These are phyloP conservation scores for Didymosphaeria variabile DNA, from an alignment of 2,329 filamentous ascomycete genomes.

Conservation along the genomic window DNA sequence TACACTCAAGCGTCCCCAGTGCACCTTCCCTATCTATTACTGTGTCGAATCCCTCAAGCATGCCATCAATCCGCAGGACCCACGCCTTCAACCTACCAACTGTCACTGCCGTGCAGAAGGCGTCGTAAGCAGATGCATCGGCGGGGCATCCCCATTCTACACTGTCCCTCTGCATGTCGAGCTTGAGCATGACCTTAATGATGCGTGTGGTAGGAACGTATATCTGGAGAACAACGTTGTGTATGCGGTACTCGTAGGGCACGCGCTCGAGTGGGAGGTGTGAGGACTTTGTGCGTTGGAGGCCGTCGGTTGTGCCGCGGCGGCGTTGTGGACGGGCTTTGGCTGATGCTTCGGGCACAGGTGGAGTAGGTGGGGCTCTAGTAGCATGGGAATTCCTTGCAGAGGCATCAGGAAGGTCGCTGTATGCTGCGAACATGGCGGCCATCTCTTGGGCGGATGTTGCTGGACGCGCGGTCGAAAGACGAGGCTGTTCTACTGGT, in stretches of 20 bases:
- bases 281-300: conserved; percentile 46
- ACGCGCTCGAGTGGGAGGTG: conserved; percentile 51
- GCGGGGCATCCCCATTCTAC: conserved; percentile 30
- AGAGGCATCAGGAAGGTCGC: conserved; percentile 12
- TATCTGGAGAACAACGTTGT: conserved; percentile 28
- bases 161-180: conserved; percentile 32
- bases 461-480: not conserved
- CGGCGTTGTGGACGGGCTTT: conserved; percentile 13
- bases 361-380: not conserved
- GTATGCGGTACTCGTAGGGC: conserved; percentile 38
- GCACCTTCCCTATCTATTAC: conserved; percentile 19
- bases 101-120: conserved; percentile 14
- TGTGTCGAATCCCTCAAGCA: conserved; percentile 22
- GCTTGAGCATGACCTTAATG: conserved; percentile 20
- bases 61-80: conserved; percentile 25
- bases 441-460: conserved; percentile 7
- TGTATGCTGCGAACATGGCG: conserved; percentile 10
- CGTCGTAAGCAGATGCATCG: conserved; percentile 18
- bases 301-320: conserved; percentile 18
- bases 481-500: not conserved
- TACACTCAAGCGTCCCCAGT: conserved; percentile 23
- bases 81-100: conserved; percentile 25
- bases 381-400: not conserved
- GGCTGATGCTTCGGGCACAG: not conserved
- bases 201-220: conserved; percentile 15